A percentile compares a stretch with the other conserved stretches of the same genome.
phyloP scores from a whole-genome alignment of 352 stramenopile genomes.

The Pilasporangium apinafurcum region DNA sequence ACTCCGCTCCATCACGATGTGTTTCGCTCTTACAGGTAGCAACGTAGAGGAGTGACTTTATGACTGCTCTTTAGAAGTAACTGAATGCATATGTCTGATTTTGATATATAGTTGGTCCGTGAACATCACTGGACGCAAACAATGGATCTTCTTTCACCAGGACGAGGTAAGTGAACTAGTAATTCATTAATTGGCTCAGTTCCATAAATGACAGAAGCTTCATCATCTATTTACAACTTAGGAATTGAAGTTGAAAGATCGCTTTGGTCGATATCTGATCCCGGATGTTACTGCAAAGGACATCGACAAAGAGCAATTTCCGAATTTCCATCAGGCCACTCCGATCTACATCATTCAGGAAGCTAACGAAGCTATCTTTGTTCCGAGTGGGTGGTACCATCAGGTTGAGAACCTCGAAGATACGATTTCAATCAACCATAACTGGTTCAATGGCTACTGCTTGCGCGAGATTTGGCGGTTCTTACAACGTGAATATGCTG shows the following conservation, averaged over 20 bases:
- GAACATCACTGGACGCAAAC: conserved; percentile 93
- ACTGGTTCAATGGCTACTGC: conserved; percentile 94
- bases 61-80: not conserved
- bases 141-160: conserved; percentile 89
- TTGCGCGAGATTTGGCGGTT: conserved; percentile 57
- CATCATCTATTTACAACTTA: too few relatives aligned
- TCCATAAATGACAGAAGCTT: too few relatives aligned
- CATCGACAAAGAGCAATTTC: conserved; percentile 49
- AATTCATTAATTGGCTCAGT: too few relatives aligned
- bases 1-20: conserved; percentile 96
- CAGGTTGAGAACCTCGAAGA: conserved; percentile 90
- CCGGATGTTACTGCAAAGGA: conserved; percentile 36
- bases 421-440: conserved; percentile 97
- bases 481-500: conserved; percentile 53
- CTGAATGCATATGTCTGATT: not conserved
- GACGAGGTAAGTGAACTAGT: conserved; percentile 43
- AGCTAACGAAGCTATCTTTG: conserved; percentile 88
- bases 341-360: conserved; percentile 54
- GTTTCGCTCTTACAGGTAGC: conserved; percentile 91
- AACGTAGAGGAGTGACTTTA: not conserved
- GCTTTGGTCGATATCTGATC: conserved; percentile 48
- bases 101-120: conserved; percentile 86
- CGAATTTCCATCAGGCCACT: conserved; percentile 35
- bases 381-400: conserved; percentile 96
- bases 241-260: conserved; percentile 74